Evolutionary conservation across 179 eudicot species (phyloP).

Genomic region (Beta macrorhiza): DNA sequence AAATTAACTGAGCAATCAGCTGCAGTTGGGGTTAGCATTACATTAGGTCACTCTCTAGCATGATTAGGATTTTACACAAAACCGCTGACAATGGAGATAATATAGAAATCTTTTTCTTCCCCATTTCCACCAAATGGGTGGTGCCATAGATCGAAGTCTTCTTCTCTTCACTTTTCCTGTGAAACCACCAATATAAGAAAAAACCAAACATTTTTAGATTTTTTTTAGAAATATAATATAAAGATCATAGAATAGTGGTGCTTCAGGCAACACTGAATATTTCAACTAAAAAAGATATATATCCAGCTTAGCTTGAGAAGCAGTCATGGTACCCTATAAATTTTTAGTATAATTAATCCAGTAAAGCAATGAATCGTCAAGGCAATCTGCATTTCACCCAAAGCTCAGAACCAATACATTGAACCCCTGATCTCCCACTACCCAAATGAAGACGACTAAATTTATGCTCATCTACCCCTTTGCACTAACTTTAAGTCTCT

Average conservation of each 20-base stretch:
- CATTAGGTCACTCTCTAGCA: constrained; percentile 13
- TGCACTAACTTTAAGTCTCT: not conserved
- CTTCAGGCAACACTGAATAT: constrained; percentile 7
- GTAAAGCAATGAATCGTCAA: not conserved
- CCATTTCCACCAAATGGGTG: constrained; percentile 64
- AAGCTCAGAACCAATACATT: not conserved
- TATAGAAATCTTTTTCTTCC: constrained; percentile 62
- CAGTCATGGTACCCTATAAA: not conserved
- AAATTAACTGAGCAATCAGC: constrained; percentile 7
- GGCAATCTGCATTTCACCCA: constrained; percentile 12
- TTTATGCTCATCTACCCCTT: not conserved
- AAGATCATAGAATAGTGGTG: not conserved
- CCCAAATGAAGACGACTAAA: not conserved
- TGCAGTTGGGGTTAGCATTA: constrained; percentile 11
- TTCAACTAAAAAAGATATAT: not conserved
- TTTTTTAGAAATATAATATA: too few species aligned
- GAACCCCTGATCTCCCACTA: not conserved
- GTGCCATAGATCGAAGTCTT: constrained; percentile 34
- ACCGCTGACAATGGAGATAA: constrained; percentile 34
- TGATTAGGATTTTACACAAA: constrained; percentile 28
- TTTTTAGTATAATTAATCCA: not conserved
- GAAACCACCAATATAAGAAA: not conserved
- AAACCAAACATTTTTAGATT: too few species aligned
- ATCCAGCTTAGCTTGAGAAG: not conserved
- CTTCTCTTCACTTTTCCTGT: constrained; percentile 45